A percentile compares a stretch with the other conserved stretches of the same genome.
phyloP scores from a whole-genome alignment of 202 grass and related monocot genomes.

The Setaria italica region DNA sequence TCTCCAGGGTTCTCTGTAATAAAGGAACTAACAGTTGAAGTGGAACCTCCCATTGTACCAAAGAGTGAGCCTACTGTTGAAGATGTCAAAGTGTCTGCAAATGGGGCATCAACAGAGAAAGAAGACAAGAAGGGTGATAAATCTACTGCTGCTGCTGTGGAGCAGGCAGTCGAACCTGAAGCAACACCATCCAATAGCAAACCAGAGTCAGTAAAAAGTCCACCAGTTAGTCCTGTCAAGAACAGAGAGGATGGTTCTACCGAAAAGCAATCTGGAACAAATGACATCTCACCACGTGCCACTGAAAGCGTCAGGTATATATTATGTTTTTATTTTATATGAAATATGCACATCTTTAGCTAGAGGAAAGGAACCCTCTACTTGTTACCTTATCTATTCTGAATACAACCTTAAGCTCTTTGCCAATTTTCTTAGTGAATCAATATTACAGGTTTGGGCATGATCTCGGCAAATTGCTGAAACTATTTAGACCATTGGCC shows the following conservation, averaged over 20 bases:
- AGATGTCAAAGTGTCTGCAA: constrained; percentile 57
- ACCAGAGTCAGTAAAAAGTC: constrained; percentile 55
- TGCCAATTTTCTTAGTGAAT: constrained; percentile 28
- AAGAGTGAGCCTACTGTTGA: constrained; percentile 58
- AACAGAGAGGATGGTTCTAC: constrained; percentile 51
- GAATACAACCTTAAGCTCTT: not conserved
- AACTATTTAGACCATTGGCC: not conserved
- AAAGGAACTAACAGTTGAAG: constrained; percentile 94
- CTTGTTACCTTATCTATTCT: constrained; percentile 13
- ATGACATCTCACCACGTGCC: constrained; percentile 69
- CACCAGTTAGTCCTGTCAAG: constrained; percentile 76
- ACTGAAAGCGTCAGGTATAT: constrained; percentile 81
- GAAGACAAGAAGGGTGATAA: constrained; percentile 71
- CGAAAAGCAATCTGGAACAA: constrained; percentile 53
- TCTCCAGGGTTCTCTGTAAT: constrained; percentile 85
- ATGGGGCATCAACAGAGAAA: constrained; percentile 58
- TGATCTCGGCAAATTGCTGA: not conserved
- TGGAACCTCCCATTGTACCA: constrained; percentile 68
- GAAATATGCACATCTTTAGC: constrained; percentile 11
- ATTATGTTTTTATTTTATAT: constrained; percentile 31
- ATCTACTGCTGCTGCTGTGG: constrained; percentile 45
- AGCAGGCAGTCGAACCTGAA: constrained; percentile 60
- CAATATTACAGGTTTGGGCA: not conserved
- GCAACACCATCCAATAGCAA: constrained; percentile 45
- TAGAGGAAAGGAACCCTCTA: not conserved